These are phyloP conservation scores for Starmerella asiatica DNA, from an alignment of 805 yeast genomes.

Conservation along the genomic window DNA sequence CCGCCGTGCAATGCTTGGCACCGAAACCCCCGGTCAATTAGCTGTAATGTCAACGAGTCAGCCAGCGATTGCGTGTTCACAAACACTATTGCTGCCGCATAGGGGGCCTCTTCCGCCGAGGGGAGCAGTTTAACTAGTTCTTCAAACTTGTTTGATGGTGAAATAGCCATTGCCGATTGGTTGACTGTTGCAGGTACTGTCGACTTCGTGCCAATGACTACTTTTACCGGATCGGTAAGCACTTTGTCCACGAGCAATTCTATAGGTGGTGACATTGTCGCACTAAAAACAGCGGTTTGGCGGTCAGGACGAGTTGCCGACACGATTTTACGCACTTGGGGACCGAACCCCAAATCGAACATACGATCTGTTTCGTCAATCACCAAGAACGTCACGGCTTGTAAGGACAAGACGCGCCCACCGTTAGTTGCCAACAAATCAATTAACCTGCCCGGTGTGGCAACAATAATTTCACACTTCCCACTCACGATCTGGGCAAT, in stretches of 20 bases:
- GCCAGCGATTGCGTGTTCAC: conserved; percentile 81
- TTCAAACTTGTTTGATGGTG: conserved; percentile 36
- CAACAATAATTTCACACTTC: conserved; percentile 70
- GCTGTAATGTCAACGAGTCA: conserved; percentile 49
- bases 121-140: conserved; percentile 40
- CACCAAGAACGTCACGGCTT: conserved; percentile 65
- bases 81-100: conserved; percentile 36
- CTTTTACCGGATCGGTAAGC: conserved; percentile 52
- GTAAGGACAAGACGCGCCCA: conserved; percentile 59
- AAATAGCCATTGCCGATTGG: conserved; percentile 31
- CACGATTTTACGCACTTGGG: conserved; percentile 75
- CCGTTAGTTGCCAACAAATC: conserved; percentile 73
- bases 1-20: conserved; percentile 82
- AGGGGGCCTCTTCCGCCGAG: conserved; percentile 12
- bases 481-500: conserved; percentile 57
- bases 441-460: conserved; percentile 91
- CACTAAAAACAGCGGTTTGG: conserved; percentile 84
- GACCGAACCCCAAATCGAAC: conserved; percentile 96
- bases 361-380: conserved; percentile 93
- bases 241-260: conserved; percentile 59
- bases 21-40: conserved; percentile 41
- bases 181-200: conserved; percentile 68
- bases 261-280: conserved; percentile 78
- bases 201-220: conserved; percentile 66
- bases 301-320: conserved; percentile 67